Base-by-base conservation (phyloP, 768 basidiomycete species). In the Paxillus rubicundulus region DNA sequence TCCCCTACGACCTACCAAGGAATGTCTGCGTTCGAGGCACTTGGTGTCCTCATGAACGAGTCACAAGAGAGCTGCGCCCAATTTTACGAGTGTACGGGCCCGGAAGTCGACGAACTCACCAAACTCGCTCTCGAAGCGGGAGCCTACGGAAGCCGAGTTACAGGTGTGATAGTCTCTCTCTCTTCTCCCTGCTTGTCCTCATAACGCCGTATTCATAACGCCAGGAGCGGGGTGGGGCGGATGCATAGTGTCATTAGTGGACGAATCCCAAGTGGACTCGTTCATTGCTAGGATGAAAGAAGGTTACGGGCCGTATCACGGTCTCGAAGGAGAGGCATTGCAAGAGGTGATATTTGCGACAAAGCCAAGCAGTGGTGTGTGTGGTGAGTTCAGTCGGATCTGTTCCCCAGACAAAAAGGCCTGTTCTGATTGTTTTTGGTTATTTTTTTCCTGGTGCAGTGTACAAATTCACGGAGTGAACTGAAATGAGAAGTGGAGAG, bases 151-250 rank as follows among this genome's bases (percentile, higher is more conserved):
- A 85, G 85, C 58, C 80, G 92, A 21, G 74, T 93, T n/a, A 95
- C 93, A 17, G 90, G 90, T 85, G 42, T 16, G 52, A 13, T 30
- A n/a, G 13, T 10, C 7, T 32, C 32, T 17, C 13, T 14, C 28
- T 46, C 8, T 43, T 9, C 13, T 12, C 16, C 4, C 12, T 7
- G 3, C 9, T 2, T 9, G 9, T 9, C 2, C 44, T 44, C 17
- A 53, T 38, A 17, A 2, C 18, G 9, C 42, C 55, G 28, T 39
- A 37, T 44, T 32, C 16, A 4, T 52, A 2, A 24, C 13, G 43
- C 4, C 54, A 89, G 88, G 89, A 27, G 92, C 92, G 0, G 92
- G 91, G 4, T 96, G 92, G 92, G 93, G 93, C 34, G 92, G 92
- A 5, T 93, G 91, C 62, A 88, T 87, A 0, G 86, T 94, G 18